Base-by-base conservation (phyloP, 805 yeast genomes). In the Candida chauliodis region DNA sequence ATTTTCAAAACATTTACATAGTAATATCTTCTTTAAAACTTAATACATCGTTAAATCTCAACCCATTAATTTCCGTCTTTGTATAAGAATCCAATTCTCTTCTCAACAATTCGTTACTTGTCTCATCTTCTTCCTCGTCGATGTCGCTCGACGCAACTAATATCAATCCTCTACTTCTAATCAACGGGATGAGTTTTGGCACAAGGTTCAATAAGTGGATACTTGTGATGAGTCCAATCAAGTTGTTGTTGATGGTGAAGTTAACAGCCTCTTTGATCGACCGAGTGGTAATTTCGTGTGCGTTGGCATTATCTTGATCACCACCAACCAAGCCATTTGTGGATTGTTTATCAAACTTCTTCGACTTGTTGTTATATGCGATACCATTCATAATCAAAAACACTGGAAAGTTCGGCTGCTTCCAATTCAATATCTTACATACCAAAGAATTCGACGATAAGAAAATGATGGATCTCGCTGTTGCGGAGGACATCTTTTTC, bases 381-480 rank as follows among this genome's bases (percentile, higher is more conserved):
- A 81, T 65, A n/a, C 88, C 86, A 49, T 79, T 81, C 75, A 90
- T 77, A 40, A 81, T 78, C 62, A 86, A 84, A 47, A 93, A 80
- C 0, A 93, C 98, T 0, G 99, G 97, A 62, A 84, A 93, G 58
- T 91, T 91, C 10, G 99, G 98, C 62, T 93, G 99, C 61, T 93
- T 93, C 99, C 99, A 93, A 61, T 93, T 93, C 50, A 93, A 64
- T 32, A 88, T 84, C 8, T 95, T 87, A 61, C 98, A 93, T n/a
- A 89, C 87, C 32, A 80, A 77, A 23, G 96, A 84, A 59, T 89
- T 88, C 40, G 84, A 77, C 1, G 96, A 87, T 9, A 95, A 78
- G 59, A 93, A 86, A 8, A 91, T 80, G 30, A 93, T 65, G 1
- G 95, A 79, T 42, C 95, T 69, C 44, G 59, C 39, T 30, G 47